Evolutionary conservation across 371 early-diverging fungal genomes (phyloP).

Genomic region (Mortierella sp.): DNA sequence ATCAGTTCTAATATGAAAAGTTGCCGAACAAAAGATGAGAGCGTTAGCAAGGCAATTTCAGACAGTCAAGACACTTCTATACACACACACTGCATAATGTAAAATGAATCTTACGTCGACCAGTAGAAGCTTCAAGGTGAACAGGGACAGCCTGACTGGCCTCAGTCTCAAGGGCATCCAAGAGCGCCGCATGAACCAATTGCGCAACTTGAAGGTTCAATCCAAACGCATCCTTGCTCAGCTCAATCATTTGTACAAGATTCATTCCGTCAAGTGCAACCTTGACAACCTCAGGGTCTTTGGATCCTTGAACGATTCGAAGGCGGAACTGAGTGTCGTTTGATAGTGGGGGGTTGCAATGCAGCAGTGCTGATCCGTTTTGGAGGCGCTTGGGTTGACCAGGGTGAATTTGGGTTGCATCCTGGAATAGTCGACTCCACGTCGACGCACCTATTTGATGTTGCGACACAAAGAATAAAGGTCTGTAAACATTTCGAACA

Average conservation of each 20-base stretch:
- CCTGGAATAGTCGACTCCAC: slow-evolving; percentile 35
- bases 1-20: slow-evolving; percentile 16
- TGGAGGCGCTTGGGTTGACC: slow-evolving; percentile 25
- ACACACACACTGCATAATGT: background rate
- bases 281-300: slow-evolving; percentile 24
- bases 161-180: slow-evolving; percentile 28
- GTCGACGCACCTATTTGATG: slow-evolving; percentile 27
- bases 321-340: slow-evolving; percentile 30
- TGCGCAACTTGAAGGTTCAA: slow-evolving; percentile 29
- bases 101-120: slow-evolving; percentile 18
- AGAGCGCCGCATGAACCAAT: slow-evolving; percentile 26
- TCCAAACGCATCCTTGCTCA: slow-evolving; percentile 37
- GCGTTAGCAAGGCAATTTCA: too few species aligned
- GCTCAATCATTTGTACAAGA: slow-evolving; percentile 35
- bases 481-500: background rate
- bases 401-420: background rate
- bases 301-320: slow-evolving; percentile 17
- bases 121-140: slow-evolving; percentile 20
- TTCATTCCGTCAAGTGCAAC: slow-evolving; percentile 40
- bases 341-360: slow-evolving; percentile 7
- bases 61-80: background rate
- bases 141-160: slow-evolving; percentile 21
- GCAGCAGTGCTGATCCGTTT: slow-evolving; percentile 23
- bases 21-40: background rate
- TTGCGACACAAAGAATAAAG: background rate